phyloP scores from a whole-genome alignment of 768 basidiomycete species.

The Strobilomyces confusus region DNA sequence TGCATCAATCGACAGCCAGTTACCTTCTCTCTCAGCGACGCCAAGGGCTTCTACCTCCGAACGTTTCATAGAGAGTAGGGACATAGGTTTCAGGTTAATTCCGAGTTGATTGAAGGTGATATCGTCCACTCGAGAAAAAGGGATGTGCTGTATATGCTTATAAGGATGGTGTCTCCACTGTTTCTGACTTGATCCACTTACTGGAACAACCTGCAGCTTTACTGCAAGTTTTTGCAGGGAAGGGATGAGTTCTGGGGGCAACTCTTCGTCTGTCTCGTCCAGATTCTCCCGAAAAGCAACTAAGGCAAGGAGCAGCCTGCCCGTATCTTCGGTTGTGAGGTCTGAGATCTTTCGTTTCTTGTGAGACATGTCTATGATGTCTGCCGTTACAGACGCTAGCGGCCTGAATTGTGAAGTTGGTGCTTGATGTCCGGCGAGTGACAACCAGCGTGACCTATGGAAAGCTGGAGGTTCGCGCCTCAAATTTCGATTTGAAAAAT shows the following conservation, averaged over 20 bases:
- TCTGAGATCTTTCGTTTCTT: not conserved
- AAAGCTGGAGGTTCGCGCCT: too few species aligned
- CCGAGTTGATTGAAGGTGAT: not conserved
- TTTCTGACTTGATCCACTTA: not conserved
- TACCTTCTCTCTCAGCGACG: too few species aligned
- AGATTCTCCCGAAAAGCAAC: not conserved
- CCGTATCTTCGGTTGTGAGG: not conserved
- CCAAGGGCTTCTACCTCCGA: too few species aligned
- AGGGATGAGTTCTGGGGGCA: not conserved
- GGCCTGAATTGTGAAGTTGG: too few species aligned
- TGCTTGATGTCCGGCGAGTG: too few species aligned
- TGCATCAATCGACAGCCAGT: too few species aligned
- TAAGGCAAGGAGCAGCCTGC: not conserved
- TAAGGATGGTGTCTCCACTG: too few species aligned
- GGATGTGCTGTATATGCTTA: not conserved
- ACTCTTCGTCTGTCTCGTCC: not conserved
- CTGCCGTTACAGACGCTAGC: too few species aligned
- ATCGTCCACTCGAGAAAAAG: not conserved
- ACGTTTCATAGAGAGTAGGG: not conserved
- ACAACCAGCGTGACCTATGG: too few species aligned
- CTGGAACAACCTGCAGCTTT: not conserved
- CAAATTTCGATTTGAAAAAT: too few species aligned
- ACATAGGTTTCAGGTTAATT: not conserved
- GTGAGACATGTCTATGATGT: not conserved
- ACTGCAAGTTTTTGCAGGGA: not conserved